Base-by-base conservation (phyloP, 106 monocot genomes). In the Apostasia ramifera region DNA sequence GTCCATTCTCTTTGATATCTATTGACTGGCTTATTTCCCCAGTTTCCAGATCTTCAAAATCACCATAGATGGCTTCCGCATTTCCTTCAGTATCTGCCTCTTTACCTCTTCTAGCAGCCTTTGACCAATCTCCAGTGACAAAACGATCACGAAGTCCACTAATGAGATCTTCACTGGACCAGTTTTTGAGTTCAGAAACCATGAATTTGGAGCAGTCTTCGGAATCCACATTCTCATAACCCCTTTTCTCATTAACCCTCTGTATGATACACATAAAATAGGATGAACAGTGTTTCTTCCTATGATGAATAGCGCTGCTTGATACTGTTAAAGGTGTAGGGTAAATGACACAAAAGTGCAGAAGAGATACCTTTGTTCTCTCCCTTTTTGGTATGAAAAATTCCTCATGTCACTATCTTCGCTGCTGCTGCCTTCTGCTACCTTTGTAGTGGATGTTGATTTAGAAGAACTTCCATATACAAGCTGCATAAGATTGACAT, bases 21-120 rank as follows among this genome's bases (percentile, higher is more conserved):
- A 57, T 50, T 57, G 45, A n/a, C 38, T 75, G 42, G 51, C 62
- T 75, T 66, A 75, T 69, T 61, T 92, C 73, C 46, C 81, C 93
- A 63, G 82, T 85, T 73, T 98, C 98, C 52, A 98, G 49, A 76
- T 98, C 92, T 78, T 98, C 98, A 81, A 92, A 89, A 67, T 98
- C 92, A 72, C 82, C 86, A 87, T 81, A 78, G 26, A 75, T 45
- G 41, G 71, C 69, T 47, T 76, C 84, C 70, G 70, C 80, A 14
- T 80, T 74, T 55, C 15, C 76, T 80, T 78, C 76, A 71, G 74
- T 52, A 78, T 85, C 77, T 58, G 55, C 75, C 46, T 40, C 63
- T 66, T 83, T 73, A 63, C 87, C 85, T 71, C 84, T 77, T 55
- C 43, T 59, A 66, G 84, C 86, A 75, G 93, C 93, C 69, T 89